A percentile compares a stretch with the other conserved stretches of the same genome.
Evolutionary conservation across 805 yeast species (phyloP).

Genomic region (Tetrapisispora arboricola): DNA sequence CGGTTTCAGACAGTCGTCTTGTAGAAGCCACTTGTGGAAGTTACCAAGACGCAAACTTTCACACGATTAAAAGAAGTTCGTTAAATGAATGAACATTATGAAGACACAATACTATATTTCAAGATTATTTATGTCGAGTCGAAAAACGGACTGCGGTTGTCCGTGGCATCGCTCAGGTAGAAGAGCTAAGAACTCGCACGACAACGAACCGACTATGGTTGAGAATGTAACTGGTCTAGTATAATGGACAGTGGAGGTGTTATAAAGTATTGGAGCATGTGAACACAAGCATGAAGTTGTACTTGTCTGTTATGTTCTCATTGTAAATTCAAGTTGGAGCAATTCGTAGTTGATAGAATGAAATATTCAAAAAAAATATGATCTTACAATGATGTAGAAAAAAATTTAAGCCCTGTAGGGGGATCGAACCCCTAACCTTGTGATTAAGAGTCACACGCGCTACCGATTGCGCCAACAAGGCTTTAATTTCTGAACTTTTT

Average conservation of each 20-base stretch:
- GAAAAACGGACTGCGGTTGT: background rate
- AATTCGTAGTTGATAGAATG: background rate
- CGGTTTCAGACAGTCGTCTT: no score
- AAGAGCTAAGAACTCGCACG: background rate
- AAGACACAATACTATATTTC: background rate
- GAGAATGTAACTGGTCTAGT: background rate
- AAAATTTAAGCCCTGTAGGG: conserved; percentile 5
- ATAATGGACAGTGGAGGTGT: no score
- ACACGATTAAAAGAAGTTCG: no score
- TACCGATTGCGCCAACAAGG: conserved; percentile 3
- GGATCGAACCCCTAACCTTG: conserved; percentile 7
- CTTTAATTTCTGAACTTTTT: background rate
- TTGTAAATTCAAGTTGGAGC: no score
- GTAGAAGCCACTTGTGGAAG: no score
- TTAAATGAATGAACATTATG: background rate
- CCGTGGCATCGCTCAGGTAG: background rate
- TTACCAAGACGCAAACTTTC: no score
- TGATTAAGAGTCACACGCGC: conserved; percentile 4
- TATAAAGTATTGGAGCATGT: background rate
- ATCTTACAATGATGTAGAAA: background rate
- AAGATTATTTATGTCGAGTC: background rate
- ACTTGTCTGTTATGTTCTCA: no score
- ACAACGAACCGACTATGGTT: background rate
- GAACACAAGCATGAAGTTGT: no score
- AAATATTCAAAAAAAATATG: no score